These are phyloP conservation scores for Beauveria medogensis DNA, from an alignment of 2,329 filamentous ascomycete genomes.

Conservation along the genomic window DNA sequence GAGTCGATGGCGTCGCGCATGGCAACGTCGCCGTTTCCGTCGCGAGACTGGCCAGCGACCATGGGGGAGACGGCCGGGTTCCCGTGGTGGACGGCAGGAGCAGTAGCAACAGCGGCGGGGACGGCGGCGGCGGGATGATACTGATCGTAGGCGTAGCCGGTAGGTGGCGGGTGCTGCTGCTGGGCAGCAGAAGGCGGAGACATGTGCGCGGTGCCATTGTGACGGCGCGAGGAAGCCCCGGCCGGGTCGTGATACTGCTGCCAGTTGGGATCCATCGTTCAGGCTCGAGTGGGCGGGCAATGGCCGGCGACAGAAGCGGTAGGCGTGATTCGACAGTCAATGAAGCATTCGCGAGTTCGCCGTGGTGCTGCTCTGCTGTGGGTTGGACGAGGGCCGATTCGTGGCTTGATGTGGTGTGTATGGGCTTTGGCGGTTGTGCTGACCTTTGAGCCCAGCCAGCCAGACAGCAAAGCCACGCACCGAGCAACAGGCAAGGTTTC, in stretches of 20 bases:
- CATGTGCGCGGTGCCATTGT: conserved; percentile 40
- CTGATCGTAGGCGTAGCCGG: conserved; percentile 59
- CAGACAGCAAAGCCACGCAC: conserved; percentile 8
- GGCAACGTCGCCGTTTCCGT: conserved; percentile 65
- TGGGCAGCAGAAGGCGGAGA: conserved; percentile 20
- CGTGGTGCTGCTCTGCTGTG: not conserved
- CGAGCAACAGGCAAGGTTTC: not conserved
- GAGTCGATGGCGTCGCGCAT: conserved; percentile 85
- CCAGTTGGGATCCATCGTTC: conserved; percentile 39
- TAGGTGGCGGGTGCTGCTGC: conserved; percentile 31
- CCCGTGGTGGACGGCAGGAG: conserved; percentile 9
- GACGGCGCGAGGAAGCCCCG: conserved; percentile 52
- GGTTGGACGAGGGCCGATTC: not conserved
- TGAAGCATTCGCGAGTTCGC: conserved; percentile 3
- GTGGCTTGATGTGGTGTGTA: conserved; percentile 12
- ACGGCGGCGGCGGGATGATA: conserved; percentile 41
- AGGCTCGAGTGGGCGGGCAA: conserved; percentile 10
- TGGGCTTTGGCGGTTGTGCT: conserved; percentile 17
- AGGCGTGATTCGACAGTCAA: not conserved
- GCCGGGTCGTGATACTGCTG: conserved; percentile 56
- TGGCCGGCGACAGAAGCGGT: conserved; percentile 7
- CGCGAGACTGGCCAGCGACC: conserved; percentile 44
- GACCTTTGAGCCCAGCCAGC: conserved; percentile 6
- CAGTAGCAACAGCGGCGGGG: conserved; percentile 31
- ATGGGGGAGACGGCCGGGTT: conserved; percentile 51